A percentile compares a stretch with the other conserved stretches of the same genome.
These are phyloP conservation scores for Allium fistulosum DNA, from an alignment of 106 monocot species.

Conservation along the genomic window DNA sequence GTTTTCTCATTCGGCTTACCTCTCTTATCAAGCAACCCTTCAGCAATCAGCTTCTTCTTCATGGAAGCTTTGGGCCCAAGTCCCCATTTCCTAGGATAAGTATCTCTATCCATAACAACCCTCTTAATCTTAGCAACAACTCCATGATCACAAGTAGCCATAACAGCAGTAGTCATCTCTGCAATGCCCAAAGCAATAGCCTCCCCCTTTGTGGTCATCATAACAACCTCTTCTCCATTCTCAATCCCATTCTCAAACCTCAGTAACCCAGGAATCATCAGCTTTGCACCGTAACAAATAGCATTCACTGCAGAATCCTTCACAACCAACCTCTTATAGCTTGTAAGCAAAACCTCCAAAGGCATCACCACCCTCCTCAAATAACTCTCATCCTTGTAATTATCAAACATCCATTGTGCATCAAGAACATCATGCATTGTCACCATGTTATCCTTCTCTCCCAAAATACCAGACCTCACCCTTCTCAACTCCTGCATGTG, in stretches of 20 bases:
- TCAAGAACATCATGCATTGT: conserved; percentile 94
- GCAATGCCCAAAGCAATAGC: conserved; percentile 86
- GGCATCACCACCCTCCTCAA: conserved; percentile 82
- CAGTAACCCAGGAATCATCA: conserved; percentile 86
- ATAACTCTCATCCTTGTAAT: conserved; percentile 66
- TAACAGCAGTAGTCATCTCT: conserved; percentile 92
- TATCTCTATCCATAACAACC: conserved; percentile 96
- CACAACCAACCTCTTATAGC: conserved; percentile 87
- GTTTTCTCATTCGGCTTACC: conserved; percentile 98
- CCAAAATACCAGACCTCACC: conserved; percentile 83
- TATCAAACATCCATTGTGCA: conserved; percentile 79
- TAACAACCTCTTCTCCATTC: conserved; percentile 82
- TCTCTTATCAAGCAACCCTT: conserved; percentile 80
- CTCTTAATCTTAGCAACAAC: conserved; percentile 78
- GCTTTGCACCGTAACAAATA: conserved; percentile 87
- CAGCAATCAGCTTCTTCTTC: conserved; percentile 88
- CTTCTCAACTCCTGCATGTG: conserved; percentile 96
- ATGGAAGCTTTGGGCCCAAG: conserved; percentile 75
- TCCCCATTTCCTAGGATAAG: conserved; percentile 93
- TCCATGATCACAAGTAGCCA: conserved; percentile 95
- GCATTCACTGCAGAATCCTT: conserved; percentile 96
- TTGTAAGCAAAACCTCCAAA: conserved; percentile 72
- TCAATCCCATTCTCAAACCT: conserved; percentile 90
- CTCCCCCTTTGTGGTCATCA: conserved; percentile 95
- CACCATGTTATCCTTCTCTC: conserved; percentile 91